Evolutionary conservation across 805 yeast species (phyloP).

Genomic region (Pichia gijzeniarum): DNA sequence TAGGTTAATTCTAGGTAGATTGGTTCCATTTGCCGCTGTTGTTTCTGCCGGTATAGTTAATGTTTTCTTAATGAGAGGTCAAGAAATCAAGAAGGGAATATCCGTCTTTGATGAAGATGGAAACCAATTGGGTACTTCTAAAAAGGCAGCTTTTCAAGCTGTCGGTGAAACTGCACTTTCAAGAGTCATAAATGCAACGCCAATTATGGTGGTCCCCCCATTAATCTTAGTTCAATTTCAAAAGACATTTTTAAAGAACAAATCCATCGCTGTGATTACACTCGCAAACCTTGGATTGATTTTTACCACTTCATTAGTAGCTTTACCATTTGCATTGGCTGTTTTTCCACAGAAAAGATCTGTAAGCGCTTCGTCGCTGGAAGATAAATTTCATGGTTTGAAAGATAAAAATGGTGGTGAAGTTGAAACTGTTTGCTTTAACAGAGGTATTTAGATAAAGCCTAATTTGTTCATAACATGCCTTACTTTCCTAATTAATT

Average conservation of each 20-base stretch:
- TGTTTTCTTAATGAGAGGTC: constrained; percentile 94
- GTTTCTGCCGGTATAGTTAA: constrained; percentile 95
- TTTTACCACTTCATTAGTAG: constrained; percentile 77
- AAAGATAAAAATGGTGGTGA: constrained; percentile 55
- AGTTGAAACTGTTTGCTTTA: constrained; percentile 66
- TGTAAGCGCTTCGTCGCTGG: constrained; percentile 54
- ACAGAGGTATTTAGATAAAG: constrained; percentile 71
- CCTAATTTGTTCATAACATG: background rate
- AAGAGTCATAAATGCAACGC: constrained; percentile 93
- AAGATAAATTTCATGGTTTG: constrained; percentile 53
- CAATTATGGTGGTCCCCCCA: constrained; percentile 96
- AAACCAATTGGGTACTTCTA: constrained; percentile 65
- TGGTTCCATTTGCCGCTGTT: constrained; percentile 98
- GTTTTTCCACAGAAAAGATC: constrained; percentile 87
- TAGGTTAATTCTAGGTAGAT: constrained; percentile 65
- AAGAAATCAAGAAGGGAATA: constrained; percentile 84
- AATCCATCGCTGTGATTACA: constrained; percentile 58
- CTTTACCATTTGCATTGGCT: constrained; percentile 90
- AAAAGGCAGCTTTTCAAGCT: constrained; percentile 83
- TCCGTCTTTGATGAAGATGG: constrained; percentile 60
- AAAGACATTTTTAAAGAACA: constrained; percentile 59
- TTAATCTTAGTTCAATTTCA: constrained; percentile 74
- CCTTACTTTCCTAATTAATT: background rate
- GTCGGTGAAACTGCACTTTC: constrained; percentile 97
- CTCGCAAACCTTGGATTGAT: constrained; percentile 80